These are phyloP conservation scores for Termitomyces sp. DNA, from an alignment of 768 basidiomycete genomes.

Conservation along the genomic window DNA sequence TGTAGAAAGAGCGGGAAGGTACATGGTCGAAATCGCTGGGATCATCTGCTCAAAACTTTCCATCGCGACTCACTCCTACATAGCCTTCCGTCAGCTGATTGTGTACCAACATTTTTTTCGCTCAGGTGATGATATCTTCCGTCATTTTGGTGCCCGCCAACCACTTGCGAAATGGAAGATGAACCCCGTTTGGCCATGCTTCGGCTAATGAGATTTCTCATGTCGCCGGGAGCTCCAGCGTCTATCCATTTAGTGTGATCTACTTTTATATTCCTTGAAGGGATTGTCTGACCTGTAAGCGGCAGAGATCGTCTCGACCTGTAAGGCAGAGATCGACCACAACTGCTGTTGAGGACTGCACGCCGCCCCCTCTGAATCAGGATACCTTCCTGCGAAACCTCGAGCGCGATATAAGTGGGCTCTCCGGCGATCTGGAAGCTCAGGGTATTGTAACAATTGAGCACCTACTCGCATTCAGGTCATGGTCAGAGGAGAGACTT, in stretches of 20 bases:
- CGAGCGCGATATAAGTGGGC: not conserved
- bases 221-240: not conserved
- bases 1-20: not conserved
- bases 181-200: not conserved
- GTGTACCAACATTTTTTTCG: too few species aligned
- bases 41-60: not conserved
- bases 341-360: not conserved
- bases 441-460: not conserved
- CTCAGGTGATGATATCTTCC: not conserved
- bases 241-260: not conserved
- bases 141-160: not conserved
- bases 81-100: not conserved
- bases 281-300: not conserved
- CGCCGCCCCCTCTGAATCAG: not conserved
- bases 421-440: not conserved
- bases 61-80: not conserved
- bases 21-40: not conserved
- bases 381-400: not conserved
- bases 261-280: not conserved
- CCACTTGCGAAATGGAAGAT: not conserved
- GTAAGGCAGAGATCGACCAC: not conserved
- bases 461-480: not conserved
- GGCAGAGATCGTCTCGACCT: not conserved
- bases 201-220: not conserved
- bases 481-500: conserved; percentile 3